phyloP scores from a whole-genome alignment of 305 asterid species.

The Salvia sclarea region DNA sequence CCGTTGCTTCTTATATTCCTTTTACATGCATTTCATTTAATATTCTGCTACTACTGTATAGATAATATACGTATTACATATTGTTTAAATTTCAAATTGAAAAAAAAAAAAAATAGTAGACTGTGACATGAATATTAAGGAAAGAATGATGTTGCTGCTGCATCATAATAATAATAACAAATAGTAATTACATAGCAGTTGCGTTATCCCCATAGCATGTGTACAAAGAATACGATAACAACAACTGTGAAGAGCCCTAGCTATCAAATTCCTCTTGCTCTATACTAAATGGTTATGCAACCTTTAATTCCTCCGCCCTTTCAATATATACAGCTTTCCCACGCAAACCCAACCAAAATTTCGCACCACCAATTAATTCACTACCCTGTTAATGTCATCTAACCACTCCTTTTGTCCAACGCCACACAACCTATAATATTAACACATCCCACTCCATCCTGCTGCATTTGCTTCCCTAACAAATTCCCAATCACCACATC shows the following conservation, averaged over 20 bases:
- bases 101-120: too few relatives aligned
- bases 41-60: too few relatives aligned
- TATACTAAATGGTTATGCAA: slow-evolving; percentile 17
- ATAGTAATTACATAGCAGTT: slow-evolving; percentile 30
- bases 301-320: slow-evolving; percentile 30
- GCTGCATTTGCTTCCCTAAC: slow-evolving; percentile 39
- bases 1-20: too few relatives aligned
- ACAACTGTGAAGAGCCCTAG: slow-evolving; percentile 1
- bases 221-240: slow-evolving; percentile 15
- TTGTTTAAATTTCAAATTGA: too few relatives aligned
- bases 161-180: slow-evolving; percentile 13
- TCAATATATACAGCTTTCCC: slow-evolving; percentile 36
- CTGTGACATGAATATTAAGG: not conserved
- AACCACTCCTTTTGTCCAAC: slow-evolving; percentile 29
- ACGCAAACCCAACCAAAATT: slow-evolving; percentile 29
- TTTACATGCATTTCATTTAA: too few relatives aligned
- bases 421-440: slow-evolving; percentile 33
- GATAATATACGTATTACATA: too few relatives aligned
- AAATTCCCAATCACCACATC: slow-evolving; percentile 35
- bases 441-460: slow-evolving; percentile 35
- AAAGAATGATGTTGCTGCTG: slow-evolving; percentile 14
- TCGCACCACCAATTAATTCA: not conserved
- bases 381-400: not conserved
- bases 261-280: slow-evolving; percentile 1
- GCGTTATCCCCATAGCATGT: slow-evolving; percentile 6